Evolutionary conservation across 495 filamentous ascomycete genomes (phyloP).

Genomic region (Apodospora peruviana): DNA sequence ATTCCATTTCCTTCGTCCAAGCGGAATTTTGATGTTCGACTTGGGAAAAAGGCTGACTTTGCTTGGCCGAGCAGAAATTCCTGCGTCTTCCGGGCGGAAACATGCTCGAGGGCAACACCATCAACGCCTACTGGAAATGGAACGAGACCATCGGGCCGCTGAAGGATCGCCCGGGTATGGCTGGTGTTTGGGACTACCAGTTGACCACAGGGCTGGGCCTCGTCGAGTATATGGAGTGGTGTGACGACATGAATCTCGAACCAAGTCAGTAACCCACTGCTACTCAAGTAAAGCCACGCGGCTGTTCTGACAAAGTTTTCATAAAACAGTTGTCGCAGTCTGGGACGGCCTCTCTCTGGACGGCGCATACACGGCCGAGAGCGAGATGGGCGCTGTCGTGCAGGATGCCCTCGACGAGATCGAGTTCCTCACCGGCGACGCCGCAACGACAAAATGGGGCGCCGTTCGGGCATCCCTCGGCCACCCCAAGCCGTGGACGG

Average conservation of each 20-base stretch:
- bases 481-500: conserved; percentile 50
- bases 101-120: conserved; percentile 54
- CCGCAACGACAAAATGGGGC: conserved; percentile 53
- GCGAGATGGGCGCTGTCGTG: conserved; percentile 40
- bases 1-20: not conserved
- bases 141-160: conserved; percentile 62
- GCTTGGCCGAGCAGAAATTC: conserved; percentile 29
- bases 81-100: conserved; percentile 65
- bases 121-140: conserved; percentile 58
- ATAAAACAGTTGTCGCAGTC: conserved; percentile 28
- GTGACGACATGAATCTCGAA: conserved; percentile 56
- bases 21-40: not conserved
- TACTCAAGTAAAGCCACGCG: no score
- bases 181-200: conserved; percentile 56
- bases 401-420: conserved; percentile 62
- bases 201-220: conserved; percentile 59
- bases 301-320: no score
- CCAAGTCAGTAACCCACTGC: conserved; percentile 25
- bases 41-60: not conserved
- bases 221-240: conserved; percentile 62
- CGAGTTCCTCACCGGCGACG: conserved; percentile 57
- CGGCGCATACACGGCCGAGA: conserved; percentile 36
- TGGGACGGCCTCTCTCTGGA: conserved; percentile 62
- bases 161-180: conserved; percentile 54
- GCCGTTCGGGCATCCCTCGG: conserved; percentile 50